These are phyloP conservation scores for Chytriomyces hyalinus DNA, from an alignment of 192 early-diverging fungal species.

Conservation along the genomic window DNA sequence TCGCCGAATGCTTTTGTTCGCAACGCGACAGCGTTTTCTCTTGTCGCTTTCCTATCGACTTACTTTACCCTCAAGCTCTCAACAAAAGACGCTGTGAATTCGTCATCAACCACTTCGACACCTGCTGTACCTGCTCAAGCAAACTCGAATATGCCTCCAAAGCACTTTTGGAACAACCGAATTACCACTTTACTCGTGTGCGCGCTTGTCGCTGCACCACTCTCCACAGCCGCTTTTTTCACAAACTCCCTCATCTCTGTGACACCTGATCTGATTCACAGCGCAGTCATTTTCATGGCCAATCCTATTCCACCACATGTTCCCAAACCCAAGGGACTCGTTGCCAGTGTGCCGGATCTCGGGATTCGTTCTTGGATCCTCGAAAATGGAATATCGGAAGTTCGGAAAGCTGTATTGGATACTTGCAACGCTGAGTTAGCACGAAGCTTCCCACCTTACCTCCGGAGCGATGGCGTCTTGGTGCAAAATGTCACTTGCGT, in stretches of 20 bases:
- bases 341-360: constrained; percentile 13
- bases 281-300: constrained; percentile 16
- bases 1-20: neutral
- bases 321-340: constrained; percentile 7
- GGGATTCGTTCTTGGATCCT: neutral
- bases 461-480: neutral
- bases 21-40: neutral
- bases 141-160: neutral
- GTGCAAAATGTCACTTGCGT: constrained; percentile 21
- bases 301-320: constrained; percentile 20
- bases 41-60: neutral
- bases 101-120: neutral
- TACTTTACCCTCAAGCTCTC: neutral
- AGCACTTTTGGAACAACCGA: neutral
- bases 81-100: neutral
- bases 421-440: constrained; percentile 2
- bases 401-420: neutral
- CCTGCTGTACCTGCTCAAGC: neutral
- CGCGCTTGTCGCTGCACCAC: constrained; percentile 1
- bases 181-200: neutral
- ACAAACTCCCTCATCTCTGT: constrained; percentile 15
- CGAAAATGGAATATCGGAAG: constrained; percentile 7
- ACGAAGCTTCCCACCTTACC: constrained; percentile 6
- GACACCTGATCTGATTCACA: constrained; percentile 15
- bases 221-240: constrained; percentile 13